Evolutionary conservation across 768 basidiomycete species (phyloP), one percentile per base, ranked within the genome.

Genomic region (Panellus pusillus): DNA sequence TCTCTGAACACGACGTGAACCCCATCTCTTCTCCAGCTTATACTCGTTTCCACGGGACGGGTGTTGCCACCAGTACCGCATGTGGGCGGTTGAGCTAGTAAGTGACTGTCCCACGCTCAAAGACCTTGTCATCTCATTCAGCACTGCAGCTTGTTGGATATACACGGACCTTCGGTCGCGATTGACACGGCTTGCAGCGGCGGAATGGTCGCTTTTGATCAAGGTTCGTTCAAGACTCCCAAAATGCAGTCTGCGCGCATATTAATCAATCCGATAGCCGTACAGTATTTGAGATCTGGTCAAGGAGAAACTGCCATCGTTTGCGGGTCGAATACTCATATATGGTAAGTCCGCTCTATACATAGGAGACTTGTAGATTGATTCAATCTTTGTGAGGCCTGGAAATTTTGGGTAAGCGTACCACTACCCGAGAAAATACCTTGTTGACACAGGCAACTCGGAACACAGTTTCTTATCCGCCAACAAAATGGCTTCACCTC

Each of bases 51-150:
- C 67, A 66, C 44, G 72, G 69, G 2, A 70, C 68, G 13, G 72
- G 71, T 13, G 61, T 63, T 31, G 69, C 71, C 7, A 65, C 59
- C 6, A 72, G 70, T 52, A 66, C 71, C 6, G 65, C 64, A 4
- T 68, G 70, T 44, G 72, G 72, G 32, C 65, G 72, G 20, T 46
- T 73, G 28, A 73, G 72, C 67, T 73, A 73, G 72, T 73, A 24
- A 38, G 70, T 54, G 24, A 44, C 13, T 14, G 11, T 32, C 35
- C 15, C 32, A 35, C 9, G 14, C 14, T 35, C 32, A 3, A 35
- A 36, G 0, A 17, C 15, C 32, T n/a, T 31, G 35, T 27, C 15
- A 27, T 27, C 28, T 35, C 9, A 36, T 13, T 13, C 19, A 20
- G 13, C n/a, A n/a, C n/a, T n/a, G n/a, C 43, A 72, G 71, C 46